Percentiles rank a stretch among this genome's conserved stretches.
Evolutionary conservation across 1,284 basidiomycete genomes (phyloP).

Genomic region (Trichosporon asahii): DNA sequence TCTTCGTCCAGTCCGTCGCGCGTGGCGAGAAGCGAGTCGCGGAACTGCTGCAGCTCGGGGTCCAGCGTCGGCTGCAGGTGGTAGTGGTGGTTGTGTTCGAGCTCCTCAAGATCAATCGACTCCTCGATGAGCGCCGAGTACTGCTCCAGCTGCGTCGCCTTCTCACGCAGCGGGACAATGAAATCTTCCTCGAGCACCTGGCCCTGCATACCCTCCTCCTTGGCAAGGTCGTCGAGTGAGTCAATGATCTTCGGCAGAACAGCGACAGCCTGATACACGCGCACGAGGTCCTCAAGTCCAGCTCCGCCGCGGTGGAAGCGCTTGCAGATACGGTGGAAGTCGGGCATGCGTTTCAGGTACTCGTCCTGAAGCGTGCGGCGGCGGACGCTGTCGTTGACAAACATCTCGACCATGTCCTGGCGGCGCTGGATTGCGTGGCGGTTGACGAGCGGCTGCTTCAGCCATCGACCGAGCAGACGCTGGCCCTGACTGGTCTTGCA

Average conservation of each 20-base stretch:
- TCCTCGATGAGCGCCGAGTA: slow-evolving; percentile 93
- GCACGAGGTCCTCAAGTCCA: slow-evolving; percentile 88
- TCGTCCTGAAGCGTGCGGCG: slow-evolving; percentile 66
- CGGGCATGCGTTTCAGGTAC: slow-evolving; percentile 85
- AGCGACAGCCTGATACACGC: slow-evolving; percentile 85
- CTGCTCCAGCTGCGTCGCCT: slow-evolving; percentile 64
- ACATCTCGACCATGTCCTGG: slow-evolving; percentile 81
- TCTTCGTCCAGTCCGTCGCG: slow-evolving; percentile 82
- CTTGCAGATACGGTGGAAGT: slow-evolving; percentile 89
- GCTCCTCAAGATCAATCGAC: slow-evolving; percentile 85
- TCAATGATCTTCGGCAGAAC: slow-evolving; percentile 74
- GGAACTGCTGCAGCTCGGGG: slow-evolving; percentile 66
- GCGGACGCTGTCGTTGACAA: slow-evolving; percentile 72
- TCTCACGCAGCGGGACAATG: slow-evolving; percentile 61
- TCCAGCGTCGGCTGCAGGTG: slow-evolving; percentile 72
- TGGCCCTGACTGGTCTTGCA: slow-evolving; percentile 96
- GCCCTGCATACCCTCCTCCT: slow-evolving; percentile 50
- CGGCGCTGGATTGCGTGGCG: slow-evolving; percentile 83
- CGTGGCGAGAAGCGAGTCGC: slow-evolving; percentile 64
- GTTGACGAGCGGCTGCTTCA: slow-evolving; percentile 95
- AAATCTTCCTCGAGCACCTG: slow-evolving; percentile 67
- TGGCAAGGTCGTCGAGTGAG: slow-evolving; percentile 55
- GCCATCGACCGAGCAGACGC: slow-evolving; percentile 84
- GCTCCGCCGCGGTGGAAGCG: slow-evolving; percentile 83
- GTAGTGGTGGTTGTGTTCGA: slow-evolving; percentile 72